Evolutionary conservation across 495 filamentous ascomycete genomes (phyloP), one percentile per base, ranked within the genome.

Genomic region (Jackrogersella multiformis): DNA sequence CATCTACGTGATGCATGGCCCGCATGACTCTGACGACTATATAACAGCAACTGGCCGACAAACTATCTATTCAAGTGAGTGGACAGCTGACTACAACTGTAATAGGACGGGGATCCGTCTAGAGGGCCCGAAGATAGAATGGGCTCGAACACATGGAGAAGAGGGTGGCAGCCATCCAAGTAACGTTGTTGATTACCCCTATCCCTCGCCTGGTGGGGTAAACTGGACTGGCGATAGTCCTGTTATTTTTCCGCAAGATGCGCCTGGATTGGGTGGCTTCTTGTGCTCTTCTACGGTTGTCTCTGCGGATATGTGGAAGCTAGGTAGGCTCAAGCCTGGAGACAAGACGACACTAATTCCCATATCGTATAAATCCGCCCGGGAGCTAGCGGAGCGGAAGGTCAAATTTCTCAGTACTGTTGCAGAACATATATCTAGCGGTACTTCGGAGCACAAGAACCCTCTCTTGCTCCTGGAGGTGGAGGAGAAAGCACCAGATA

Each of bases 291-390:
- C 81, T 2, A 88, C 85, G 0, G 78, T 87, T 13, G 79, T 86
- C 32, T 80, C 79, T 36, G 86, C 79, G 6, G 84, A 87, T 26
- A 71, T 83, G 23, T 88, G 85, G 84, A 84, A 85, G 71, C 48
- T 89, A 8, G 87, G 87, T 0, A 86, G 88, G 71, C 73, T 89
- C 10, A 85, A 83, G 56, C 80, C 86, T 16, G 87, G 87, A n/a
- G 81, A 87, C 65, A 82, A 78, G 4, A 70, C 87, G 15, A 74
- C 76, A 28, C 84, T 83, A 16, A 38, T 24, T 4, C 64, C 64
- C 2, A 55, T 68, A 28, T 61, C 57, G 0, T 68, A 68, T 30
- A 23, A 39, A 18, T 61, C 64, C 2, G 57, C 64, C 8, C 44
- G 57, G 4, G 26, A 68, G 35, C n/a, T 68, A n/a, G 64, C 64